A percentile compares a stretch with the other conserved stretches of the same genome.
phyloP scores from a whole-genome alignment of 23 red algal genomes.

The Gracilaria gracilis region DNA sequence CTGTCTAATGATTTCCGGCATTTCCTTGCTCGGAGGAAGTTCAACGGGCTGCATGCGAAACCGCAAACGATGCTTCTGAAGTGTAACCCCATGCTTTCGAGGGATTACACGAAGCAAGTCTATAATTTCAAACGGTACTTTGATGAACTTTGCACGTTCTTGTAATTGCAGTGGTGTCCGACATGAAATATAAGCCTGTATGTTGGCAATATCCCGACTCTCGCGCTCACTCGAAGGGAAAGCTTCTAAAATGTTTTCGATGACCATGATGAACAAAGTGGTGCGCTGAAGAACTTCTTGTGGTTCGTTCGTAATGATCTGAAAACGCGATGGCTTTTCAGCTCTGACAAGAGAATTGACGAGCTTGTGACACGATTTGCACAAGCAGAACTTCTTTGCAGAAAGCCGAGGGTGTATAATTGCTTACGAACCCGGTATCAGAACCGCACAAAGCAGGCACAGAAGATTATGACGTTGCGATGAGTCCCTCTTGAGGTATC shows the following conservation, averaged over 20 bases:
- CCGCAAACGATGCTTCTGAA: constrained; percentile 16
- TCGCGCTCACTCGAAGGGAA: constrained; percentile 27
- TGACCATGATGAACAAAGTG: constrained; percentile 35
- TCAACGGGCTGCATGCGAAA: constrained; percentile 2
- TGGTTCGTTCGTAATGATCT: neutral
- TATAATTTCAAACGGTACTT: constrained; percentile 16
- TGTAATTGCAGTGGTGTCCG: neutral
- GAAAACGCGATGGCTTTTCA: neutral
- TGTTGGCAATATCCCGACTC: neutral
- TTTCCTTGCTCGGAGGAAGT: constrained; percentile 5
- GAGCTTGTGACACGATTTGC: constrained; percentile 8
- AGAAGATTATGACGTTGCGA: neutral
- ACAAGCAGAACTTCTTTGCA: constrained; percentile 22
- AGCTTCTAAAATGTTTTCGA: constrained; percentile 26
- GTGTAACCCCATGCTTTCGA: constrained; percentile 31
- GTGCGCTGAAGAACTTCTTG: constrained; percentile 20
- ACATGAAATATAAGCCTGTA: constrained; percentile 38
- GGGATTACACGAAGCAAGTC: constrained; percentile 14
- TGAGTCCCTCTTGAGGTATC: neutral
- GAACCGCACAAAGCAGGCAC: neutral
- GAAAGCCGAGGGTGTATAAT: constrained; percentile 30
- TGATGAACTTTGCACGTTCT: constrained; percentile 23
- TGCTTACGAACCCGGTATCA: neutral
- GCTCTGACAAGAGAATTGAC: constrained; percentile 1
- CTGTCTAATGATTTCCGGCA: constrained; percentile 15